Evolutionary conservation across 1,284 basidiomycete genomes (phyloP).

Genomic region (Melanopsichium pennsylvanicum): DNA sequence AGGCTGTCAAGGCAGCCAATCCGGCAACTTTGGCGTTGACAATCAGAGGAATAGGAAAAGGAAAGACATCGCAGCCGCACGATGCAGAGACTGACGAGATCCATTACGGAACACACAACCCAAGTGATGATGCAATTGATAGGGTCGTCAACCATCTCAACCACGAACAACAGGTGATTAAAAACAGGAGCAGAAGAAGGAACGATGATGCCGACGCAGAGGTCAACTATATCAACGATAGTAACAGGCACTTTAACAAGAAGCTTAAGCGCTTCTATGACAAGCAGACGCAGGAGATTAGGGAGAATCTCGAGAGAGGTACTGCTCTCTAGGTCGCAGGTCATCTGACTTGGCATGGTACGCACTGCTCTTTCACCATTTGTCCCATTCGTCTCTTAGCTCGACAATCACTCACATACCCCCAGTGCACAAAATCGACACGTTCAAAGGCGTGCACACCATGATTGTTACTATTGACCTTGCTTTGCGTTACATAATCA

Average conservation of each 20-base stretch:
- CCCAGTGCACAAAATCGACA: no score
- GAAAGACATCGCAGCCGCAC: background rate
- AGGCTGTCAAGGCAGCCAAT: background rate
- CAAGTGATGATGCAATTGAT: slow-evolving; percentile 92
- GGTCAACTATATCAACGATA: slow-evolving; percentile 98
- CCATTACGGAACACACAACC: slow-evolving; percentile 87
- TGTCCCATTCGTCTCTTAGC: background rate
- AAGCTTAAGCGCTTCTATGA: slow-evolving; percentile 98
- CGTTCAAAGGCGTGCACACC: background rate
- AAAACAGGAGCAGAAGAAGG: slow-evolving; percentile 83
- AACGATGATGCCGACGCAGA: slow-evolving; percentile 90
- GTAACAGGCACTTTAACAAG: slow-evolving; percentile 97
- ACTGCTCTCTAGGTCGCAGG: slow-evolving; percentile 39
- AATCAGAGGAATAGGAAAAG: background rate
- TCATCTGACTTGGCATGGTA: no score
- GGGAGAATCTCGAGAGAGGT: slow-evolving; percentile 57
- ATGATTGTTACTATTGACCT: background rate
- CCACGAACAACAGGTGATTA: slow-evolving; percentile 70
- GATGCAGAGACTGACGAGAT: slow-evolving; percentile 3
- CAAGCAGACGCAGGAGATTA: slow-evolving; percentile 86
- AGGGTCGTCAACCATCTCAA: slow-evolving; percentile 90
- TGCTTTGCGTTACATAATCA: background rate
- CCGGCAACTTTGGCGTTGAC: background rate
- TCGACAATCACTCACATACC: background rate
- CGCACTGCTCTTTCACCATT: no score